Base-by-base conservation (phyloP, 768 basidiomycete species). In the Lentinula sp. region DNA sequence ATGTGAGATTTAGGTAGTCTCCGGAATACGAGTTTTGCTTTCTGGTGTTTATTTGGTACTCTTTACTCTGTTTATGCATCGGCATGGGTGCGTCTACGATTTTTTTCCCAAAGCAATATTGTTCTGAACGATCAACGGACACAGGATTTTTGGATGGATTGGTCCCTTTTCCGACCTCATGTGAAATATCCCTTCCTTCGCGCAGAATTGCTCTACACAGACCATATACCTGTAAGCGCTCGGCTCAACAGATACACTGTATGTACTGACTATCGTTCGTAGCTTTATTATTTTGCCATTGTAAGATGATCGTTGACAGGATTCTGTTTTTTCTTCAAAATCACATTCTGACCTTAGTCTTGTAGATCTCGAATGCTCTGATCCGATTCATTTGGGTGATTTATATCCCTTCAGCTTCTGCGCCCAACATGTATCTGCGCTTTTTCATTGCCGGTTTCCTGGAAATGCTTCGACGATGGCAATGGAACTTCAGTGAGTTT, bases 121-220 rank as follows among this genome's bases (percentile, higher is more conserved):
- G 13, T 57, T 40, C 34, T 55, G 1, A 39, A 57, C 8, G n/a
- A 15, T 39, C 8, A 5, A 11, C 48, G 18, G 2, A 49, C 42
- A 55, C 64, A 92, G 93, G 94, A 97, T 66, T 71, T 93, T 35
- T 68, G 88, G 9, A 90, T 95, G 84, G 96, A 98, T 71, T 98
- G 96, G 96, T 92, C 90, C 1, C 69, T 98, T 48, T 75, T 93
- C 46, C 79, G 83, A 60, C 77, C 80, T 4, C 85, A 77, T 61
- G 75, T 78, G 7, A 76, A 66, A 62, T 77, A 89, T 64, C 81
- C 75, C 18, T 75, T 91, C 43, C 79, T 98, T 2, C 85, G 97
- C 16, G 71, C 76, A 4, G 91, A 95, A 40, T 73, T 96, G 35
- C 75, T 91, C 2, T 98, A 95, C 70, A 76, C 80, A 5, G 80